These are phyloP conservation scores for Hansenula lynferdii DNA, from an alignment of 1,139 yeast species.

Conservation along the genomic window DNA sequence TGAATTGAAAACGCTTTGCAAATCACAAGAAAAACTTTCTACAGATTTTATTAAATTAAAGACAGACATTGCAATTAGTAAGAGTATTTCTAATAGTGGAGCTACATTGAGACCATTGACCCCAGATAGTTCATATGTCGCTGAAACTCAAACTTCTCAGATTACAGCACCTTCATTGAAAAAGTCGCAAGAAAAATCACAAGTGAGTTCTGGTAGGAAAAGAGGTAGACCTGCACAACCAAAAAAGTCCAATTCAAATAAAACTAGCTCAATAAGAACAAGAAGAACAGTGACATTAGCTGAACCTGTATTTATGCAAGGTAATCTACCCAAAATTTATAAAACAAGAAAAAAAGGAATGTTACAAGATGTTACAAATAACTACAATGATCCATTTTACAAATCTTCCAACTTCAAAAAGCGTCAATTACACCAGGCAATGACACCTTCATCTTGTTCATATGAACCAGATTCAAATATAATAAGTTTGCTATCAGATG, in stretches of 20 bases:
- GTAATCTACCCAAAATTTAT: neutral
- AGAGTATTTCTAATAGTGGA: neutral
- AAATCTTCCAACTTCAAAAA: too few relatives aligned
- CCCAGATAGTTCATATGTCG: neutral
- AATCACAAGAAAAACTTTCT: neutral
- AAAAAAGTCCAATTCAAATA: too few relatives aligned
- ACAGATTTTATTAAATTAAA: neutral
- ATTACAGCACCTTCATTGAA: too few relatives aligned
- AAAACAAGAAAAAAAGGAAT: neutral
- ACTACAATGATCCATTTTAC: too few relatives aligned
- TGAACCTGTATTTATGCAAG: neutral
- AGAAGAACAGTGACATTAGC: neutral
- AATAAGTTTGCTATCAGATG: slow-evolving; percentile 14
- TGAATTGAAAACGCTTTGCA: neutral
- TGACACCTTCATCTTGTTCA: neutral
- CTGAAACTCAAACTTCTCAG: too few relatives aligned
- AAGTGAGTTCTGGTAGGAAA: too few relatives aligned
- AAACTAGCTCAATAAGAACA: too few relatives aligned
- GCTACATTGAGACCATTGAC: neutral
- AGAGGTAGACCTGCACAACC: too few relatives aligned
- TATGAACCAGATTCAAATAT: neutral
- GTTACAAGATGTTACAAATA: neutral
- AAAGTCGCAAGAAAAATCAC: too few relatives aligned
- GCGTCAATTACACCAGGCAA: neutral
- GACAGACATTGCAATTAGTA: neutral